These are phyloP conservation scores for Aegilops longissima DNA, from an alignment of 176 grass and related monocot genomes.

Conservation along the genomic window DNA sequence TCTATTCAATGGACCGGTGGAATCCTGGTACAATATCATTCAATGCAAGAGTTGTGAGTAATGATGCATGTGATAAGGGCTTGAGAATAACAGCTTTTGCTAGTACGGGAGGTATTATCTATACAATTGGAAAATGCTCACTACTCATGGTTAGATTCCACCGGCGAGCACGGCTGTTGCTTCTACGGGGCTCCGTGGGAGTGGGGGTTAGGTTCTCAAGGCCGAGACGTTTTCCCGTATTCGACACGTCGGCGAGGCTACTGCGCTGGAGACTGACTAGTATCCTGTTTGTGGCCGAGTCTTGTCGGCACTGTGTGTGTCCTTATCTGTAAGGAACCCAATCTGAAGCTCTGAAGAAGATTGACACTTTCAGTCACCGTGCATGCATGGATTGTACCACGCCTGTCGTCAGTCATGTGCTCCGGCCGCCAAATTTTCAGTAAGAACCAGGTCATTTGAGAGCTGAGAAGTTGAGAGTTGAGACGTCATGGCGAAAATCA, in stretches of 20 bases:
- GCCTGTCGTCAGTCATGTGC: background rate
- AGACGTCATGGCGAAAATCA: background rate
- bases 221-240: background rate
- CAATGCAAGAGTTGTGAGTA: too few species aligned
- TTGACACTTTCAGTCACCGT: background rate
- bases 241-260: slow-evolving; percentile 36
- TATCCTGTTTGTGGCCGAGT: slow-evolving; percentile 22
- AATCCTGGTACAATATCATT: too few species aligned
- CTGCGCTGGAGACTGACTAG: background rate
- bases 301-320: background rate
- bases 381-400: background rate
- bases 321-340: background rate
- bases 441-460: background rate
- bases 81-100: background rate
- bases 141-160: background rate
- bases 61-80: too few species aligned
- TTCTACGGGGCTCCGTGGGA: background rate
- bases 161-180: background rate
- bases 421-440: background rate
- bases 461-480: background rate
- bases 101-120: background rate
- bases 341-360: too few species aligned
- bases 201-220: slow-evolving; percentile 19
- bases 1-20: too few species aligned
- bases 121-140: background rate